Percentiles rank a stretch among this genome's conserved stretches.
phyloP scores from a whole-genome alignment of 495 filamentous ascomycete species.

The Rhypophila decipiens region DNA sequence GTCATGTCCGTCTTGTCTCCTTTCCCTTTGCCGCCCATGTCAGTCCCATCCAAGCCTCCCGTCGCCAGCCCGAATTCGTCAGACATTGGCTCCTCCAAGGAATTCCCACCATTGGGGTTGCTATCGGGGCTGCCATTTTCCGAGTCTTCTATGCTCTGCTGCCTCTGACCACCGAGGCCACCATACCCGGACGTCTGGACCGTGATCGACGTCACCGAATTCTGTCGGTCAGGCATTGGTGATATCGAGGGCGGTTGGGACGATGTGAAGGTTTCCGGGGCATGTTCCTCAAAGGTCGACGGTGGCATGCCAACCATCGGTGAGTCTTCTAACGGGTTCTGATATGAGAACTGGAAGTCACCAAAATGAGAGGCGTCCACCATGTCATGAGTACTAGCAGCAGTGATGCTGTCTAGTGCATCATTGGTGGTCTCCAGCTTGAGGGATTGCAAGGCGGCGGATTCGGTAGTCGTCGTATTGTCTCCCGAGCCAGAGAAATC shows the following conservation, averaged over 20 bases:
- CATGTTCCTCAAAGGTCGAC: constrained; percentile 30
- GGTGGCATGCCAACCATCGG: constrained; percentile 31
- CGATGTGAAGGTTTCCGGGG: constrained; percentile 31
- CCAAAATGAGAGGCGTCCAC: constrained; percentile 34
- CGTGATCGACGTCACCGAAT: constrained; percentile 29
- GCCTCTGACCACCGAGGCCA: constrained; percentile 17
- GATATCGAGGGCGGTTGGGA: constrained; percentile 29
- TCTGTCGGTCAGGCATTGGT: constrained; percentile 34
- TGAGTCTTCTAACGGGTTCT: constrained; percentile 30
- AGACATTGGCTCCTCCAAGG: constrained; percentile 42
- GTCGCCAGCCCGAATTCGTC: constrained; percentile 49
- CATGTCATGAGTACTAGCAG: constrained; percentile 25
- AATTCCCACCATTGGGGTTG: constrained; percentile 36
- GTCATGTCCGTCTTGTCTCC: constrained; percentile 52
- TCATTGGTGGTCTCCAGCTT: constrained; percentile 25
- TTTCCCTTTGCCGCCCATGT: constrained; percentile 43
- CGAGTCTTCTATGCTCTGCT: constrained; percentile 33
- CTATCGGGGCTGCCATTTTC: constrained; percentile 45
- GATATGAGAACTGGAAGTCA: constrained; percentile 42
- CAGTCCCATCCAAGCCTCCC: constrained; percentile 40
- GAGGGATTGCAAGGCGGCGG: constrained; percentile 17
- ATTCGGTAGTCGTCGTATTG: constrained; percentile 16
- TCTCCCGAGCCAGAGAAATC: constrained; percentile 18
- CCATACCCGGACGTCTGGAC: constrained; percentile 23
- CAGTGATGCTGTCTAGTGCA: constrained; percentile 22